Percentiles rank a stretch among this genome's conserved stretches.
Evolutionary conservation across 805 yeast genomes (phyloP).

Genomic region (Vanderwaltozyma yarrowii): DNA sequence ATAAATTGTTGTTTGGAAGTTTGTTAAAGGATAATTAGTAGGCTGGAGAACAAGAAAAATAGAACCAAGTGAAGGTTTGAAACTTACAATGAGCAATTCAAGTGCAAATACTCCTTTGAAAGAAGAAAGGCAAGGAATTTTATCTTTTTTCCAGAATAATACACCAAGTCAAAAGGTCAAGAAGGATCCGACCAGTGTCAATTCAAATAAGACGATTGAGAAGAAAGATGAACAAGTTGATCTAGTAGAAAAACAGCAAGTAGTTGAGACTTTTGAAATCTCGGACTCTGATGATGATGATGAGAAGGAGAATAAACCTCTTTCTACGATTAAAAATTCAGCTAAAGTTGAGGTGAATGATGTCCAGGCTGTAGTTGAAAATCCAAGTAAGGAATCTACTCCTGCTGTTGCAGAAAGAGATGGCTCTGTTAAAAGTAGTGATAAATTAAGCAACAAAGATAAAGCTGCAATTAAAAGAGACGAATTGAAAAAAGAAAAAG

Average conservation of each 20-base stretch:
- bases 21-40: too few relatives aligned
- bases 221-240: too few relatives aligned
- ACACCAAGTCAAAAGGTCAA: neutral
- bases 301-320: too few relatives aligned
- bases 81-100: too few relatives aligned
- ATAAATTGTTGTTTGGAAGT: too few relatives aligned
- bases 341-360: too few relatives aligned
- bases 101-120: neutral
- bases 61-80: too few relatives aligned
- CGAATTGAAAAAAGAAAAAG: slow-evolving; percentile 8
- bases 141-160: slow-evolving; percentile 18
- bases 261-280: neutral
- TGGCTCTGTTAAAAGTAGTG: neutral
- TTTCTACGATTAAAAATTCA: too few relatives aligned
- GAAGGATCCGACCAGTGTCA: slow-evolving; percentile 2
- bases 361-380: too few relatives aligned
- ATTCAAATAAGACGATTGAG: too few relatives aligned
- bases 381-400: neutral
- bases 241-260: too few relatives aligned
- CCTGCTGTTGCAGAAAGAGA: neutral
- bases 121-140: slow-evolving; percentile 7
- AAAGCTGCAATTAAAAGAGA: slow-evolving; percentile 9
- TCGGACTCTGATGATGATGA: slow-evolving; percentile 3
- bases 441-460: slow-evolving; percentile 4
- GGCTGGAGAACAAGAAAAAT: too few relatives aligned